Base-by-base conservation (phyloP, 768 basidiomycete genomes). In the Leccinum sublutescens region DNA sequence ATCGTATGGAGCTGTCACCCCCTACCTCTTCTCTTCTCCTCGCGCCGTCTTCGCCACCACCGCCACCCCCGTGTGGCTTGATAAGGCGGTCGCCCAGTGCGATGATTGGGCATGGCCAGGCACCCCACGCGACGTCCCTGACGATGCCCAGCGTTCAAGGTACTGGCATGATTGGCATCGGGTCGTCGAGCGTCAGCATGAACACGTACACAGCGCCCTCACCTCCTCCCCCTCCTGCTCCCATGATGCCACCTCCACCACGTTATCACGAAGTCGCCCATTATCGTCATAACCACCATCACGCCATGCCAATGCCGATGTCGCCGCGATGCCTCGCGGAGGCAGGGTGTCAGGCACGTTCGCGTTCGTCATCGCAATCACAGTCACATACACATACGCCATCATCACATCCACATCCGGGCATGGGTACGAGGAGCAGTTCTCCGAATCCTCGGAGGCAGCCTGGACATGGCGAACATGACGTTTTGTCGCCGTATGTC, bases 321-420 rank as follows among this genome's bases (percentile, higher is more conserved):
- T 47, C 62, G 48, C 61, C 60, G n/a, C 65, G 43, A 19, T 45
- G 63, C 67, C 69, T 66, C 57, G 54, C 61, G 62, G 68, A 71
- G 10, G 59, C 59, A 56, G 69, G 64, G 52, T 57, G 61, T 62
- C 69, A 68, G 66, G 69, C 50, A 70, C 68, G 52, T 12, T 15
- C 57, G 12, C 11, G 43, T 45, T 45, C 43, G 43, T 45, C 43
- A 45, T 45, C 43, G 10, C 43, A 45, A 17, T 45, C 43, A 19
- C 43, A 45, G 10, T 45, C 43, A 45, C 19, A 45, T 11, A 11
- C 43, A 19, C 17, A 40, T 33, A 33, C 12, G 9, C 33, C 29
- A 38, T 17, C 36, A 38, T 38, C 36, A 17, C 36, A 38, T 38
- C 17, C 43, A 19, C 23, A 49, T 17, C 48, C 23, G 25, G 34